These are phyloP conservation scores for Ceratobasidium sp. DNA, from an alignment of 1,284 basidiomycete genomes.

Conservation along the genomic window DNA sequence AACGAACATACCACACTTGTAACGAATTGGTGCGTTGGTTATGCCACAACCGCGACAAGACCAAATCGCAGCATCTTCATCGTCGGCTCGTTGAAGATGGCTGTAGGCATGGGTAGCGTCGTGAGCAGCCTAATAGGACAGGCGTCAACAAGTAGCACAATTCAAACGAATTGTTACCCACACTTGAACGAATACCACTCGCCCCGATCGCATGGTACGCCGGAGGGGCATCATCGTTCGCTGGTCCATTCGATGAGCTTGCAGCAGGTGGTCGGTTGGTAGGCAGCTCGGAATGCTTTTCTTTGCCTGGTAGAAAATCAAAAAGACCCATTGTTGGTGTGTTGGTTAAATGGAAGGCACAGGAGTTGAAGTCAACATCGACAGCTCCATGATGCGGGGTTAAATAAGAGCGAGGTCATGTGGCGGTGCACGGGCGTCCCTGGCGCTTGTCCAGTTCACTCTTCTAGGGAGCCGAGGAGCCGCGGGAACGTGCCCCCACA, in stretches of 20 bases:
- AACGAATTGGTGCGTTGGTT: conserved; percentile 31
- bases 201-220: conserved; percentile 22
- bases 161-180: neutral
- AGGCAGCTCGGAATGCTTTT: conserved; percentile 10
- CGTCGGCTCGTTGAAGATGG: conserved; percentile 17
- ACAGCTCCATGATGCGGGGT: neutral
- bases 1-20: conserved; percentile 18
- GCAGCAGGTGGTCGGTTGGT: conserved; percentile 20
- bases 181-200: conserved; percentile 13
- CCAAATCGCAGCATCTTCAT: conserved; percentile 26
- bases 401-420: conserved; percentile 19
- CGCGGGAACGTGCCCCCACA: conserved; percentile 19
- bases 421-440: conserved; percentile 18
- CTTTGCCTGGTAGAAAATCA: conserved; percentile 31
- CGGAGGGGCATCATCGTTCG: conserved; percentile 21
- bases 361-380: neutral
- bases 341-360: neutral
- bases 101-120: conserved; percentile 19
- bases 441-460: conserved; percentile 12
- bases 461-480: too few species aligned
- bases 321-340: conserved; percentile 19
- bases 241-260: neutral
- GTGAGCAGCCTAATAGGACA: conserved; percentile 3
- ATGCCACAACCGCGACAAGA: conserved; percentile 27
- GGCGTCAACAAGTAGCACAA: neutral